Conservation (phyloP, 805 yeast species). For the Schwanniomyces polymorphus region DNA sequence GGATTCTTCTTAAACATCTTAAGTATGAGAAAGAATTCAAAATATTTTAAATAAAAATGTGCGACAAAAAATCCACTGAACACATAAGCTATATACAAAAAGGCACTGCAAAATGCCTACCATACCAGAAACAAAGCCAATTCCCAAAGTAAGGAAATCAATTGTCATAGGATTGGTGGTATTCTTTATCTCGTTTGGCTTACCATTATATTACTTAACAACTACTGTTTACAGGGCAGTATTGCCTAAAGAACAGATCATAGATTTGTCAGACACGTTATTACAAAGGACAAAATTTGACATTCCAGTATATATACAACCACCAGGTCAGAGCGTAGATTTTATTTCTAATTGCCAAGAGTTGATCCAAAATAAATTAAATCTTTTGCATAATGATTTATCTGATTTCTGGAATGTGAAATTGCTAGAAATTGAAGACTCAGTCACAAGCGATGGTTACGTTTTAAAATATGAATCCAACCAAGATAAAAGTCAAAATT, state of each 20-base stretch:
- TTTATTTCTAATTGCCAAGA: conserved; percentile 35
- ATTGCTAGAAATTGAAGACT: conserved; percentile 10
- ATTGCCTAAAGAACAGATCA: conserved; percentile 50
- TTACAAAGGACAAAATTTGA: conserved; percentile 21
- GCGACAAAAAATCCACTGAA: neutral
- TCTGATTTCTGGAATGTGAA: conserved; percentile 29
- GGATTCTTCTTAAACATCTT: conserved; percentile 57
- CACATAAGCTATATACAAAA: neutral
- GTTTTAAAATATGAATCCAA: conserved; percentile 30
- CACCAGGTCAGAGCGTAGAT: conserved; percentile 27
- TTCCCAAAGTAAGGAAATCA: conserved; percentile 7
- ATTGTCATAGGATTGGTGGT: conserved; percentile 12
- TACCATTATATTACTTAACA: conserved; percentile 61
- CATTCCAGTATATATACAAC: conserved; percentile 46
- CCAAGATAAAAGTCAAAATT: conserved; percentile 3
- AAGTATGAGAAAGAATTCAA: neutral
- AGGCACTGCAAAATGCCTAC: neutral
- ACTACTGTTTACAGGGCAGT: conserved; percentile 64
- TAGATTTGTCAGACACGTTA: conserved; percentile 26
- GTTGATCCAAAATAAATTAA: conserved; percentile 29
- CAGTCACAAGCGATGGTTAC: conserved; percentile 27
- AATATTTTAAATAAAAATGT: neutral
- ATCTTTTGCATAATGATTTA: conserved; percentile 19
- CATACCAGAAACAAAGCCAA: neutral
- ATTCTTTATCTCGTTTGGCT: conserved; percentile 35